These are phyloP conservation scores for Penicillium sp. DNA, from an alignment of 2,329 filamentous ascomycete species.

Conservation along the genomic window DNA sequence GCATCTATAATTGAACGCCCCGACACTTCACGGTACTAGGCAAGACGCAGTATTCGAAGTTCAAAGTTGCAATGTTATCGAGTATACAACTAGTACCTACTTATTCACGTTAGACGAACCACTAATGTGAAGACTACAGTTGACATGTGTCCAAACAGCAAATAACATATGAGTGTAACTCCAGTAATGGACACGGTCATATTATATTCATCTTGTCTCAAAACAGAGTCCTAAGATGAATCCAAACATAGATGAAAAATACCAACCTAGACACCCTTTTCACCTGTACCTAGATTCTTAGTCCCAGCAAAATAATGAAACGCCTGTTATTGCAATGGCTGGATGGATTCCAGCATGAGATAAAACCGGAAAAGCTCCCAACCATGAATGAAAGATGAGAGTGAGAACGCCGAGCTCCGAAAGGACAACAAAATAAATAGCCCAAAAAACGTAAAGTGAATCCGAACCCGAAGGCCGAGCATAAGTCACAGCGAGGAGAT, in stretches of 20 bases:
- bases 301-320: slow-evolving; percentile 3
- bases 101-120: too few species aligned
- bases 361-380: slow-evolving; percentile 8
- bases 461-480: background rate
- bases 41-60: too few species aligned
- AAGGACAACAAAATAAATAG: slow-evolving; percentile 19
- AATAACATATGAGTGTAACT: background rate
- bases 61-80: too few species aligned
- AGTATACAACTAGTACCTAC: too few species aligned
- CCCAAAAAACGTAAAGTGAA: slow-evolving; percentile 12
- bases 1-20: too few species aligned
- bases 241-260: slow-evolving; percentile 12
- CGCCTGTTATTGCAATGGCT: slow-evolving; percentile 17
- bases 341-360: slow-evolving; percentile 14
- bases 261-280: slow-evolving; percentile 12
- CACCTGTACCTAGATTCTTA: slow-evolving; percentile 20
- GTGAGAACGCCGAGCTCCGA: slow-evolving; percentile 21
- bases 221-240: background rate
- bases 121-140: too few species aligned
- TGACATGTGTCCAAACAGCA: background rate
- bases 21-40: too few species aligned
- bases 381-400: slow-evolving; percentile 1
- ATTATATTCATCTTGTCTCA: slow-evolving; percentile 19
- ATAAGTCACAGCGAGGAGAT: slow-evolving; percentile 11
- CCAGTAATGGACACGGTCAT: background rate